Conservation (phyloP, 805 yeast genomes). For the Trichomonascus vanleenenianus region DNA sequence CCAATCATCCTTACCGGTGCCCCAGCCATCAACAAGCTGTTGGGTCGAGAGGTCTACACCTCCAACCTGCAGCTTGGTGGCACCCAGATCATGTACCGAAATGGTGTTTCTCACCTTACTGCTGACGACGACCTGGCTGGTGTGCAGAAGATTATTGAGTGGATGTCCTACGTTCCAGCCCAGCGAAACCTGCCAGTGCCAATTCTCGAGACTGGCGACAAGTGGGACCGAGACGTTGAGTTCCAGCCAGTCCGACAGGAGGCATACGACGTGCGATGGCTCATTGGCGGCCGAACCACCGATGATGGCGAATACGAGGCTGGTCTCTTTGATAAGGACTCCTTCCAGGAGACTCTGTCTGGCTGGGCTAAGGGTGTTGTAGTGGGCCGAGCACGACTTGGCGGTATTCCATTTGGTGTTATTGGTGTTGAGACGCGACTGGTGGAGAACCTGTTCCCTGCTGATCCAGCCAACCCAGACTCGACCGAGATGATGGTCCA, state of each 20-base stretch:
- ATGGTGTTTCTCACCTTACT: constrained; percentile 97
- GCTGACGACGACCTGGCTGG: constrained; percentile 97
- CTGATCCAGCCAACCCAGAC: constrained; percentile 97
- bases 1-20: constrained; percentile 99
- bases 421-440: constrained; percentile 91
- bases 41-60: constrained; percentile 95
- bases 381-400: constrained; percentile 96
- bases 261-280: constrained; percentile 87
- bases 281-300: constrained; percentile 77
- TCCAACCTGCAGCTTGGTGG: constrained; percentile 98
- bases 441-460: constrained; percentile 86
- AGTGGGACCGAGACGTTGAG: constrained; percentile 92
- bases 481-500: constrained; percentile 81
- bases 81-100: constrained; percentile 95
- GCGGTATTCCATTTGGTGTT: constrained; percentile 98
- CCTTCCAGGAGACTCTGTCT: constrained; percentile 91
- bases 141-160: constrained; percentile 85
- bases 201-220: constrained; percentile 63
- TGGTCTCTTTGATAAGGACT: constrained; percentile 87
- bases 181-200: constrained; percentile 88
- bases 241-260: constrained; percentile 65
- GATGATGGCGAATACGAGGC: constrained; percentile 61
- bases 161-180: constrained; percentile 95
- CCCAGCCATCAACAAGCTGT: constrained; percentile 92
- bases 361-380: constrained; percentile 99